phyloP scores from a whole-genome alignment of 176 grass and related monocot genomes.

The Bonia amplexicaulis region DNA sequence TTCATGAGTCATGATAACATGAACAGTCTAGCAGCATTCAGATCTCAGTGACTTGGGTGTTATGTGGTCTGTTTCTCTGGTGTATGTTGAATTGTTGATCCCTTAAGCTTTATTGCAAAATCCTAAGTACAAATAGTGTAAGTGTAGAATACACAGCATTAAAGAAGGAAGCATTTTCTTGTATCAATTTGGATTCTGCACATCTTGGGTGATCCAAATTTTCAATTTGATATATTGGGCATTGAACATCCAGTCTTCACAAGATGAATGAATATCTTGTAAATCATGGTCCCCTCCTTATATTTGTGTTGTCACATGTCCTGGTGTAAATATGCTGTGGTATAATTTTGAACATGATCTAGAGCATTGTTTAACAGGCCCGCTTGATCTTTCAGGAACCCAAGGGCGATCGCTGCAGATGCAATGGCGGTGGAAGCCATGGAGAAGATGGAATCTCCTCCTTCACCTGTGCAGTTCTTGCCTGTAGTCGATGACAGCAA shows the following conservation, averaged over 20 bases:
- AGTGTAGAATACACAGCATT: background rate
- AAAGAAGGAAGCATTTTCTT: background rate
- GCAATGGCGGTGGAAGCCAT: constrained; percentile 88
- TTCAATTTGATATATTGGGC: background rate
- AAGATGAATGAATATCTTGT: background rate
- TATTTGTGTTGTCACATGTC: background rate
- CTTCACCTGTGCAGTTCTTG: constrained; percentile 92
- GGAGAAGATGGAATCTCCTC: constrained; percentile 83
- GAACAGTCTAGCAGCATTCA: background rate
- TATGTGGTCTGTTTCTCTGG: background rate
- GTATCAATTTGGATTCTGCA: background rate
- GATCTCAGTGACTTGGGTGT: background rate
- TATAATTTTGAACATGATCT: background rate
- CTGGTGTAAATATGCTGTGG: background rate
- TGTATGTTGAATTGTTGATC: background rate
- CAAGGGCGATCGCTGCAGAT: constrained; percentile 75
- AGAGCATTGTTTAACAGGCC: background rate
- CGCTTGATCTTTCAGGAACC: constrained; percentile 41
- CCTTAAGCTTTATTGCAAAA: background rate
- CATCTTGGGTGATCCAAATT: background rate
- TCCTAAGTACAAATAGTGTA: background rate
- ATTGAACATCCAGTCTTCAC: background rate
- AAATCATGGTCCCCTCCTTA: background rate
- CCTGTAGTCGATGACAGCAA: constrained; percentile 68
- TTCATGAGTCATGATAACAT: background rate